phyloP scores from a whole-genome alignment of 2,329 filamentous ascomycete species.

The Penicillium occitanis region DNA sequence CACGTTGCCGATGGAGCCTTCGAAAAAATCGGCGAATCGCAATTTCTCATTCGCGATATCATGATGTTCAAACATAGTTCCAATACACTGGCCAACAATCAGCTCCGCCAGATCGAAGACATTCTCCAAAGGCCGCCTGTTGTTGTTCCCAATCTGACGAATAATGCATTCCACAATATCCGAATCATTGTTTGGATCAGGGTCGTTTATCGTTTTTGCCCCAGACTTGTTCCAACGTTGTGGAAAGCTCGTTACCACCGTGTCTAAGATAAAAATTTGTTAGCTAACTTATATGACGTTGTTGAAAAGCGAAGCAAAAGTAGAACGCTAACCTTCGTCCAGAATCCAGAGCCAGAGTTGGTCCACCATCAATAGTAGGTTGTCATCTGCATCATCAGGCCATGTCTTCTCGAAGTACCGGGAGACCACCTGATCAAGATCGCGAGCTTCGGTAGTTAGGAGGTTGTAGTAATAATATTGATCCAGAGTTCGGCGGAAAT shows the following conservation, averaged over 20 bases:
- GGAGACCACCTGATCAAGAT: neutral
- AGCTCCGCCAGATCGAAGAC: neutral
- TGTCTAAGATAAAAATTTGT: neutral
- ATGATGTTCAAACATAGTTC: neutral
- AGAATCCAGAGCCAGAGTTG: neutral
- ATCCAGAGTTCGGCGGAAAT: neutral
- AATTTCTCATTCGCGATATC: neutral
- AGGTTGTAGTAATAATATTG: constrained; percentile 1
- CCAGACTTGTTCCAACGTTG: neutral
- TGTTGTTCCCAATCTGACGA: constrained; percentile 11
- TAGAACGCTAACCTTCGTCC: neutral
- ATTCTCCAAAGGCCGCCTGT: constrained; percentile 4
- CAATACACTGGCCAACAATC: neutral
- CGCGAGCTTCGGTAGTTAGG: neutral
- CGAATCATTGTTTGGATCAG: constrained; percentile 13
- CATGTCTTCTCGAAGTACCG: neutral
- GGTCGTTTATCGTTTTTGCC: neutral
- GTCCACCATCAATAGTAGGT: neutral
- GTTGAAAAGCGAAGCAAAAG: neutral
- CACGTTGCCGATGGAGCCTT: neutral
- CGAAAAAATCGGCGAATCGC: neutral
- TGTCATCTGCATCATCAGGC: neutral
- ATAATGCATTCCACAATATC: constrained; percentile 17
- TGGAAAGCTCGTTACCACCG: neutral
- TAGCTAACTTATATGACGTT: neutral